A percentile compares a stretch with the other conserved stretches of the same genome.
These are phyloP conservation scores for Phragmites australis DNA, from an alignment of 176 grass and related monocot genomes.

Conservation along the genomic window DNA sequence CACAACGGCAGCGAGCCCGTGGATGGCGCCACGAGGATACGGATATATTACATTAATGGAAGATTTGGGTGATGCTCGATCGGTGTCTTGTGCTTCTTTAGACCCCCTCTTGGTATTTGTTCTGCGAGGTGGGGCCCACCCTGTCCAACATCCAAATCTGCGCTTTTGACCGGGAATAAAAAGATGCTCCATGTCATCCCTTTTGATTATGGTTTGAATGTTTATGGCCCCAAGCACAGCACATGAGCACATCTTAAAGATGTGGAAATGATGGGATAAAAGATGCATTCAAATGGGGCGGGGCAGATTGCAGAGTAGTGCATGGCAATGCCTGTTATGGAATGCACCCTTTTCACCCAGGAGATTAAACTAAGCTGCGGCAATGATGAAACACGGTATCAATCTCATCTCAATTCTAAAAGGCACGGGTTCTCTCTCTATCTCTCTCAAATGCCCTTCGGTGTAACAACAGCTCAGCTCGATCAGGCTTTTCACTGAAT, in stretches of 20 bases:
- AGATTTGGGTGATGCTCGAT: conserved; percentile 29
- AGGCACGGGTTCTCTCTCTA: too few relatives aligned
- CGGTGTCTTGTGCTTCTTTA: conserved; percentile 6
- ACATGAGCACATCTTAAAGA: background rate
- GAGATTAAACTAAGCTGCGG: conserved; percentile 12
- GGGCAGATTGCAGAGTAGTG: background rate
- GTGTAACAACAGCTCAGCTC: too few relatives aligned
- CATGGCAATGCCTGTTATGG: conserved; percentile 12
- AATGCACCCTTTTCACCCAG: background rate
- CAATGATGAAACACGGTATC: background rate
- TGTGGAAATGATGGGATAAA: conserved; percentile 33
- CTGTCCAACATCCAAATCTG: conserved; percentile 36
- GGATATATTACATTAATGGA: conserved; percentile 21
- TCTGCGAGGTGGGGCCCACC: background rate
- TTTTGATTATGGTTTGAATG: conserved; percentile 36
- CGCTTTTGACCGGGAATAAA: conserved; percentile 38
- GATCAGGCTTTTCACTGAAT: background rate
- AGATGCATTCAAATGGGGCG: conserved; percentile 7
- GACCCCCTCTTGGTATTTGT: background rate
- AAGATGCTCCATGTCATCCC: background rate
- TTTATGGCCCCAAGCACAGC: background rate
- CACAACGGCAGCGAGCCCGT: background rate
- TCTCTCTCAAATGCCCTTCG: too few relatives aligned
- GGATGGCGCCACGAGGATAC: background rate
- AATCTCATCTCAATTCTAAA: conserved; percentile 17